Evolutionary conservation across 129 eudicot genomes (phyloP), one percentile per base, ranked within the genome.

Genomic region (Centrapalus pauciflorus): DNA sequence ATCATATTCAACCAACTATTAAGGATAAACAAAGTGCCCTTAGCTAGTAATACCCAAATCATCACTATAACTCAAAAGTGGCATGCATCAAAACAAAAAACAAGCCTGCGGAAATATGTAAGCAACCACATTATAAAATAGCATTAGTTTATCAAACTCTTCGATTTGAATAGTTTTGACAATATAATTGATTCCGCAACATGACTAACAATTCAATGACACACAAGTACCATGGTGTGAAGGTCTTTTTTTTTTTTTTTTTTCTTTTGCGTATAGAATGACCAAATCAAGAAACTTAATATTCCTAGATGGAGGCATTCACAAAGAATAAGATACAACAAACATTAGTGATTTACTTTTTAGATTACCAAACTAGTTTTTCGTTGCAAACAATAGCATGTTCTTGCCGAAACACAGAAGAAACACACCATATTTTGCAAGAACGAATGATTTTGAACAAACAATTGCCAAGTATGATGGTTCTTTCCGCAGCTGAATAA

Each of bases 241-340:
- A n/a, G n/a, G n/a, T n/a, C n/a, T n/a, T n/a, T n/a, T n/a, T n/a
- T n/a, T n/a, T n/a, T n/a, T n/a, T n/a, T n/a, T n/a, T n/a, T n/a
- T n/a, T n/a, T n/a, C 27, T 54, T 55, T 69, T 21, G 2, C n/a
- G 16, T 55, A 25, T 10, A 65, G 25, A 35, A 12, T 33, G 3
- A 68, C 54, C 35, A 69, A 55, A 55, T 25, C 28, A 55, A 24
- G 37, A 35, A 37, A 68, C 40, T 54, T 19, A 27, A 24, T 7
- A 25, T 2, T 5, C 35, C 50, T 19, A 37, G 25, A 54, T 28
- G 24, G 7, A 64, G 54, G 54, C 30, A 33, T 32, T 8, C 64
- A 52, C 61, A 26, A 23, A 4, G 26, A 37, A 20, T 29, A 73
- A 14, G 48, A 51, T 54, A 64, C 77, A 55, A 55, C 71, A 64